Conservation (phyloP, 306 rosid genomes). For the Purshia tridentata region DNA sequence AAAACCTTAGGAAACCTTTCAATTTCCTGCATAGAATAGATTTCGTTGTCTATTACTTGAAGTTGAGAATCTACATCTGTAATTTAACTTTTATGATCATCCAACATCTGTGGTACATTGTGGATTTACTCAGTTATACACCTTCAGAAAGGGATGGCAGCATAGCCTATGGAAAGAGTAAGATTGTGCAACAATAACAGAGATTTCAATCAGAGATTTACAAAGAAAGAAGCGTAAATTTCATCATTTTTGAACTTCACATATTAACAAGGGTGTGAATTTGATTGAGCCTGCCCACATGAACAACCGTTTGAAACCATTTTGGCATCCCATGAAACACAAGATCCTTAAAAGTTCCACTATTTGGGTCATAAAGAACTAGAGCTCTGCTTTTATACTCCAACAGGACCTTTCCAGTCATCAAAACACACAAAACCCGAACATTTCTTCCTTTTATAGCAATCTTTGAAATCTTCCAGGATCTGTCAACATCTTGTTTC, state of each 20-base stretch:
- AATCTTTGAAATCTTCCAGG: slow-evolving; percentile 20
- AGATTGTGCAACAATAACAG: slow-evolving; percentile 16
- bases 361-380: slow-evolving; percentile 34
- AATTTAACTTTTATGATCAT: no score
- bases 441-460: slow-evolving; percentile 18
- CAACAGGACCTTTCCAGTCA: slow-evolving; percentile 39
- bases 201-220: not conserved
- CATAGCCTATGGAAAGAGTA: not conserved
- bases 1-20: not conserved
- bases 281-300: slow-evolving; percentile 38
- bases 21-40: not conserved
- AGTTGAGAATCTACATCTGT: no score
- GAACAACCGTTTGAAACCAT: slow-evolving; percentile 52
- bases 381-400: slow-evolving; percentile 42
- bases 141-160: slow-evolving; percentile 1
- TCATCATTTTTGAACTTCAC: not conserved
- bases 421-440: slow-evolving; percentile 32
- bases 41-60: not conserved
- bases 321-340: slow-evolving; percentile 39
- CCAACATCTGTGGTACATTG: not conserved
- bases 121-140: slow-evolving; percentile 26
- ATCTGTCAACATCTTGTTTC: slow-evolving; percentile 22
- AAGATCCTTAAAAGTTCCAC: slow-evolving; percentile 30
- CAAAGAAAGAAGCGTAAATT: not conserved
- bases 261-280: slow-evolving; percentile 17